Conservation (phyloP, 306 rosid genomes). For the Cucurbita ficifolia region DNA sequence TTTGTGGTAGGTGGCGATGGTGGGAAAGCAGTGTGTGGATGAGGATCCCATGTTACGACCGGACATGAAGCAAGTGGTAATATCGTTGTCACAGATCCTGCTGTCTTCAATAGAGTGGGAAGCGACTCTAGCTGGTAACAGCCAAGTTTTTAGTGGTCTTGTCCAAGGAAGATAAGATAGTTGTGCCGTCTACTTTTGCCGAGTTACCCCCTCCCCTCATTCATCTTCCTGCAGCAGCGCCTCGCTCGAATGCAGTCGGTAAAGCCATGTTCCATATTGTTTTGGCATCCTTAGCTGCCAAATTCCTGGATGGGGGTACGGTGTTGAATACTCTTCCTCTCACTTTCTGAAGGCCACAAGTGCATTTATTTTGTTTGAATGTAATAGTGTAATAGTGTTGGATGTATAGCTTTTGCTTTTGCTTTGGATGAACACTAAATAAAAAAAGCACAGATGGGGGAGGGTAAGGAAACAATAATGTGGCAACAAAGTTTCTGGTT, state of each 20-base stretch:
- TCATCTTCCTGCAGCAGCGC: conserved; percentile 6
- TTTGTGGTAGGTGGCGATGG: conserved; percentile 49
- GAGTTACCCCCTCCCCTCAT: not conserved
- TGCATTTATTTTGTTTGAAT: not conserved
- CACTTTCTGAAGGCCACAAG: not conserved
- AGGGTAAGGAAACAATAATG: not conserved
- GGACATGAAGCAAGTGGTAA: conserved; percentile 79
- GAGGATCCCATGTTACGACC: conserved; percentile 86
- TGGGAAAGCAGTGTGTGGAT: conserved; percentile 91
- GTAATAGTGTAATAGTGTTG: not conserved
- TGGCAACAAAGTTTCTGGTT: not conserved
- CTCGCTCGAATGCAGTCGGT: not conserved
- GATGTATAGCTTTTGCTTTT: not conserved
- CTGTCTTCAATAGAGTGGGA: conserved; percentile 95
- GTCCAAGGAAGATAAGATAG: conserved; percentile 96
- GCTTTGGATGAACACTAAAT: not conserved
- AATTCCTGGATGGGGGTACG: not conserved
- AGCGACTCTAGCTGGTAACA: conserved; percentile 96
- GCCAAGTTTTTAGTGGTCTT: conserved; percentile 98
- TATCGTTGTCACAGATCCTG: conserved; percentile 79
- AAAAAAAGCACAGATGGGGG: not conserved
- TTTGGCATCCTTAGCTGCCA: not conserved
- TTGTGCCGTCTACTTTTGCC: conserved; percentile 1
- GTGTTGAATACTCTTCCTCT: not conserved
- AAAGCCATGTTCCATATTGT: not conserved